Conservation (phyloP, 2,329 filamentous ascomycete species). For the Penicillium polonicum region DNA sequence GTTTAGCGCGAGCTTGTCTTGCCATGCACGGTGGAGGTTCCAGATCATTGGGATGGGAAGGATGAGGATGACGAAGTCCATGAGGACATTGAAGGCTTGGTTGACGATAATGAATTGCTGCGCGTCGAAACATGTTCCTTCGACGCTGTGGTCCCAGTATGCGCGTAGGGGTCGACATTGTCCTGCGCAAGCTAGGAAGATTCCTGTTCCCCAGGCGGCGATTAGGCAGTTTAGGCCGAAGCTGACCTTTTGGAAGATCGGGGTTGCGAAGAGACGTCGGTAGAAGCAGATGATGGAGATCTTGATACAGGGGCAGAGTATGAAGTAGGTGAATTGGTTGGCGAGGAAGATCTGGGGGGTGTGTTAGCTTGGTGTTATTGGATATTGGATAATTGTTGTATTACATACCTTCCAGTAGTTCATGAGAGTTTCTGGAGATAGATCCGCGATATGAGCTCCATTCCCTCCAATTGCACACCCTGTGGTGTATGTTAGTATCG, state of each 20-base stretch:
- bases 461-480: slow-evolving; percentile 37
- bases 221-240: slow-evolving; percentile 32
- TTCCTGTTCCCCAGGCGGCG: slow-evolving; percentile 29
- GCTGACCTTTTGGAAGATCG: slow-evolving; percentile 27
- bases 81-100: slow-evolving; percentile 34
- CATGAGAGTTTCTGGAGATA: slow-evolving; percentile 24
- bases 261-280: slow-evolving; percentile 34
- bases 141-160: slow-evolving; percentile 32
- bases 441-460: slow-evolving; percentile 23
- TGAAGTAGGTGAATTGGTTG: slow-evolving; percentile 38
- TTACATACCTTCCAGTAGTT: slow-evolving; percentile 33
- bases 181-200: slow-evolving; percentile 34
- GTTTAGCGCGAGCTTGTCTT: slow-evolving; percentile 37
- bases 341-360: slow-evolving; percentile 34
- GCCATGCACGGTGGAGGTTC: slow-evolving; percentile 35
- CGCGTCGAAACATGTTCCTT: slow-evolving; percentile 29
- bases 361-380: not conserved
- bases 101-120: slow-evolving; percentile 35
- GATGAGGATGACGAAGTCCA: slow-evolving; percentile 35
- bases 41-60: slow-evolving; percentile 38
- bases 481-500: slow-evolving; percentile 18
- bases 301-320: slow-evolving; percentile 34
- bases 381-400: not conserved
- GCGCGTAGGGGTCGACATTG: slow-evolving; percentile 33
- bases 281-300: slow-evolving; percentile 39